Evolutionary conservation across 2,329 filamentous ascomycete species (phyloP), one percentile per base, ranked within the genome.

Genomic region (Penicillium sp.): DNA sequence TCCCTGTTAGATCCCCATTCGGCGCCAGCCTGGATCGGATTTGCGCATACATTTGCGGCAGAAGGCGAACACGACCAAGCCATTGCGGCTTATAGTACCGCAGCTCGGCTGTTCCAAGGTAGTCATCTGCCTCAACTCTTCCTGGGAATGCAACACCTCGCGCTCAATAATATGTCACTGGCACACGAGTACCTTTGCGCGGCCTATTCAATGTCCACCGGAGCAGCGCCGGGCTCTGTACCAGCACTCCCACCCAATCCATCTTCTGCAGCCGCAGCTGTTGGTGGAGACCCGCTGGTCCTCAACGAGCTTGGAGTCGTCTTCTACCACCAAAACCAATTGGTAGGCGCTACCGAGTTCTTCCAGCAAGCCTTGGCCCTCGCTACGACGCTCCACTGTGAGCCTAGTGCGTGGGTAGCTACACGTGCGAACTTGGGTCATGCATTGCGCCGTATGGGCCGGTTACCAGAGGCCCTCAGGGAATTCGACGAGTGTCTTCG

Each of bases 31-130:
- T 99, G 94, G 94, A 97, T 99, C 61, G 94, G 95, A 1, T 99
- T 99, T 69, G 94, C 94, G 1, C 95, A 99, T 72, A 99, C 94
- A 0, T 99, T 99, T 71, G 94, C 94, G 1, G 92, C 92, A 10
- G 94, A 99, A 72, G 94, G 94, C 49, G 94, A 99, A 74, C 92
- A 97, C 72, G 94, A 99, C 71, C 94, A 99, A 76, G 94, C 94
- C 45, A 97, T 99, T 59, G 95, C 92, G 8, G 94, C 95, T 0
- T 99, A 99, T 76, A 96, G 91, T 29, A 99, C 94, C 1, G 94
- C 94, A 0, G 93, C 93, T 2, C 84, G 94, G 38, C 79, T 99
- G 0, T 99, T 99, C 75, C 96, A 97, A 79, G 94, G 94, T 38
- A 97, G 93, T 0, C 95, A 99, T 71, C 81, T 99, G 1, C 94